Base-by-base conservation (phyloP, 2,329 filamentous ascomycete species). In the Paecilomyces formosus region DNA sequence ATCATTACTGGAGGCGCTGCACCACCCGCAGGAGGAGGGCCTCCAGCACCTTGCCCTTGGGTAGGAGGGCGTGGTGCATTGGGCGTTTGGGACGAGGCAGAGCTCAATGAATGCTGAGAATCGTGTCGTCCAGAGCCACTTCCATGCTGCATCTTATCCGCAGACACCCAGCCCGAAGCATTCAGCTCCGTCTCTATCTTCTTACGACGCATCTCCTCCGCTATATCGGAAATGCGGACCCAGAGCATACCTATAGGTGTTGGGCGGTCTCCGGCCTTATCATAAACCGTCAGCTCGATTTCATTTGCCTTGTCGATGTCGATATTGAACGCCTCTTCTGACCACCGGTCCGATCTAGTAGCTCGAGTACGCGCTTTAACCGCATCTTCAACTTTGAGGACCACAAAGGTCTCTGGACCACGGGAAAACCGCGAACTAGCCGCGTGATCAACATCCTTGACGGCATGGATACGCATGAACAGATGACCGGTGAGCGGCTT, bases 291-390 rank as follows among this genome's bases (percentile, higher is more conserved):
- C 57, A 99, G 85, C 72, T 99, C 94, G 61, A 99, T 91, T 76
- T 99, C 94, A 74, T 99, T 99, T 56, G 94, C 94, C 79, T 97
- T 97, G 76, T 97, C 93, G 58, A 99, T 94, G 63, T 94, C 90
- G 61, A 99, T 88, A 59, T 87, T 92, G 74, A 97, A 94, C 35
- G 87, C 85, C 76, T 99, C 94, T 65, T 91, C 90, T 50, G 92
- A 87, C 93, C 93, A 99, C 68, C 86, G 86, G 75, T 99, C 94
- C 61, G 82, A 96, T 59, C 92, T 84, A 9, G 92, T 91, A 1
- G 88, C 84, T 72, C 86, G 90, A 24, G 94, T 99, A 64, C 92
- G 85, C 49, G 92, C 92, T 67, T 95, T 91, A 62, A 97, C 85
- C 56, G 88, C 85, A 75, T 99, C 94, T 78, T 99, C 94, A 52